A percentile compares a stretch with the other conserved stretches of the same genome.
These are phyloP conservation scores for Schizonepeta tenuifolia DNA, from an alignment of 257 asterid genomes.

Conservation along the genomic window DNA sequence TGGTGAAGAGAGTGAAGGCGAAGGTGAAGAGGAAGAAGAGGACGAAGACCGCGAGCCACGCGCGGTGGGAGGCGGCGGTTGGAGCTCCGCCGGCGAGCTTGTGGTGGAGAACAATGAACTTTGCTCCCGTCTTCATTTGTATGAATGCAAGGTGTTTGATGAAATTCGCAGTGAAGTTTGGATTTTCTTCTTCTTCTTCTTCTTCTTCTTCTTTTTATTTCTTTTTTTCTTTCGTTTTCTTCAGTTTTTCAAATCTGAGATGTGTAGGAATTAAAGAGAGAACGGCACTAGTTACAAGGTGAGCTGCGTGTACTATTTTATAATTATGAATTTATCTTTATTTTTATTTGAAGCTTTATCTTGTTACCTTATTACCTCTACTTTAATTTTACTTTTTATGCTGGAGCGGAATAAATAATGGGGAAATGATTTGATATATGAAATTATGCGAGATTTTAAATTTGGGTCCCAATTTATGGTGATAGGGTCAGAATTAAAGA, in stretches of 20 bases:
- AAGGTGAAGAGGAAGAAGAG: constrained; percentile 65
- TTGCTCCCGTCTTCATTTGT: constrained; percentile 68
- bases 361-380: constrained; percentile 16
- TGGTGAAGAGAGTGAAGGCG: constrained; percentile 59
- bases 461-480: constrained; percentile 30
- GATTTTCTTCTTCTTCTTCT: neutral
- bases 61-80: constrained; percentile 49
- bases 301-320: constrained; percentile 28
- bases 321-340: neutral
- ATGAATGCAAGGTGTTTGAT: constrained; percentile 30
- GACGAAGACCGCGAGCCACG: constrained; percentile 50
- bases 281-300: constrained; percentile 29
- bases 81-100: constrained; percentile 46
- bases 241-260: constrained; percentile 23
- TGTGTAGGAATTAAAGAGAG: constrained; percentile 37
- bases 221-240: neutral
- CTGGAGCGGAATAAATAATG: constrained; percentile 29
- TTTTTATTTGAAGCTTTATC: neutral
- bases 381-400: constrained; percentile 11
- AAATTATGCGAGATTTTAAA: constrained; percentile 32
- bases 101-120: constrained; percentile 71
- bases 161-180: neutral
- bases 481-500: constrained; percentile 26
- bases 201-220: neutral
- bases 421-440: constrained; percentile 39